Conservation (phyloP, 257 asterid genomes). For the Plectranthus barbatus region DNA sequence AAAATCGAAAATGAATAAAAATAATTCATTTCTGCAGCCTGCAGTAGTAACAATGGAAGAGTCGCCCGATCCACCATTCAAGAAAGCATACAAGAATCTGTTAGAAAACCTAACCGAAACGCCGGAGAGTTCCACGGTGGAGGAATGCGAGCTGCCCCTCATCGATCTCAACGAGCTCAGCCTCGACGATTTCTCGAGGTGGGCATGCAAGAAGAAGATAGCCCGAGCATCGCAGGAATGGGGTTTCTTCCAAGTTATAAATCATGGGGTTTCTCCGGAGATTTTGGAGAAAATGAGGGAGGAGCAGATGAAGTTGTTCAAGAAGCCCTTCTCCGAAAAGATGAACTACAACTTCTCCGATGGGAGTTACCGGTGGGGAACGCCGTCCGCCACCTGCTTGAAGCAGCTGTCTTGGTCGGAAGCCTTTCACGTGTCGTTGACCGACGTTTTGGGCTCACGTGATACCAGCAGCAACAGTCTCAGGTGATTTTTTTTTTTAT, state of each 20-base stretch:
- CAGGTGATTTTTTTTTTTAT: too few species aligned
- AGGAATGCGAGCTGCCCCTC: conserved; percentile 72
- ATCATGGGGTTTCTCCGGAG: conserved; percentile 70
- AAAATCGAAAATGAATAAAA: not conserved
- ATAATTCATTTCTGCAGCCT: conserved; percentile 22
- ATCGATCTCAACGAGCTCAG: conserved; percentile 50
- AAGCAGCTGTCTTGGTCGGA: conserved; percentile 84
- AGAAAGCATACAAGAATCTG: conserved; percentile 44
- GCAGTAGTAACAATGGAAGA: conserved; percentile 58
- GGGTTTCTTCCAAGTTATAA: conserved; percentile 89
- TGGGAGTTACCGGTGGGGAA: conserved; percentile 90
- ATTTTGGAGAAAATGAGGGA: conserved; percentile 54
- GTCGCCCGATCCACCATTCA: conserved; percentile 80
- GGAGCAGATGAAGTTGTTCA: conserved; percentile 61
- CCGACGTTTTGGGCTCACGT: conserved; percentile 37
- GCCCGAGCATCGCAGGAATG: conserved; percentile 71
- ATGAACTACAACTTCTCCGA: conserved; percentile 47
- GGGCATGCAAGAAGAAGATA: conserved; percentile 53
- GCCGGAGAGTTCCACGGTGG: conserved; percentile 26
- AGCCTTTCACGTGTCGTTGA: conserved; percentile 74
- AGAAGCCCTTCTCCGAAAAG: conserved; percentile 59
- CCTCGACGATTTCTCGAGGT: conserved; percentile 33
- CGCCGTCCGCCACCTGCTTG: conserved; percentile 68
- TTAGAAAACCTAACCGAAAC: conserved; percentile 16
- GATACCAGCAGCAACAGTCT: conserved; percentile 24